Evolutionary conservation across 495 filamentous ascomycete species (phyloP).

Genomic region (Coniosporium apollinis): DNA sequence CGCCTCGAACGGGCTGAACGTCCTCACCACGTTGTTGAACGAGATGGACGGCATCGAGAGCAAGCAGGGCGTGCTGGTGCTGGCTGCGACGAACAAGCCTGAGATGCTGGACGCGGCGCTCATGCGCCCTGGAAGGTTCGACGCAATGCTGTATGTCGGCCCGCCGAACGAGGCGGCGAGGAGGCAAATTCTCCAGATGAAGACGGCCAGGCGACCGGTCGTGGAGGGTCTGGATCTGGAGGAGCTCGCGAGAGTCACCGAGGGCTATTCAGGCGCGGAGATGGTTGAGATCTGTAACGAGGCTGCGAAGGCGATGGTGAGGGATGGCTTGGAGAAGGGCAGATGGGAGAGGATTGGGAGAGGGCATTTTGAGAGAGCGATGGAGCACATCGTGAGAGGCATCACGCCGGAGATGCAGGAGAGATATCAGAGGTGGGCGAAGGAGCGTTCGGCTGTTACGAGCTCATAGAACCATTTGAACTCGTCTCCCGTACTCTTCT

Average conservation of each 20-base stretch:
- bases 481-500: no score
- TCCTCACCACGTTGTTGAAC: slow-evolving; percentile 79
- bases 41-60: slow-evolving; percentile 94
- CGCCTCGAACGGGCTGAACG: slow-evolving; percentile 46
- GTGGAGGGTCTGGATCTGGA: slow-evolving; percentile 49
- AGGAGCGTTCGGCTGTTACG: no score
- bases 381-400: slow-evolving; percentile 4
- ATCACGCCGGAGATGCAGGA: slow-evolving; percentile 9
- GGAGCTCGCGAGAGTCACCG: slow-evolving; percentile 48
- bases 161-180: slow-evolving; percentile 63
- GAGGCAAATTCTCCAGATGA: slow-evolving; percentile 58
- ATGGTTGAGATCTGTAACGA: slow-evolving; percentile 63
- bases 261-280: slow-evolving; percentile 82
- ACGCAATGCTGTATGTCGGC: slow-evolving; percentile 78
- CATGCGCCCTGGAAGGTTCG: slow-evolving; percentile 74
- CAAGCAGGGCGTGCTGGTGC: slow-evolving; percentile 65
- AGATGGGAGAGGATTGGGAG: no score
- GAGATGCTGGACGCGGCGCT: slow-evolving; percentile 76
- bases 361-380: slow-evolving; percentile 7
- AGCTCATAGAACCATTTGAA: no score
- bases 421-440: slow-evolving; percentile 6
- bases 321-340: no score
- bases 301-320: slow-evolving; percentile 42
- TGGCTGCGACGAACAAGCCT: slow-evolving; percentile 91
- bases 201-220: slow-evolving; percentile 40